Base-by-base conservation (phyloP, 257 asterid species). In the Scutellaria barbata region DNA sequence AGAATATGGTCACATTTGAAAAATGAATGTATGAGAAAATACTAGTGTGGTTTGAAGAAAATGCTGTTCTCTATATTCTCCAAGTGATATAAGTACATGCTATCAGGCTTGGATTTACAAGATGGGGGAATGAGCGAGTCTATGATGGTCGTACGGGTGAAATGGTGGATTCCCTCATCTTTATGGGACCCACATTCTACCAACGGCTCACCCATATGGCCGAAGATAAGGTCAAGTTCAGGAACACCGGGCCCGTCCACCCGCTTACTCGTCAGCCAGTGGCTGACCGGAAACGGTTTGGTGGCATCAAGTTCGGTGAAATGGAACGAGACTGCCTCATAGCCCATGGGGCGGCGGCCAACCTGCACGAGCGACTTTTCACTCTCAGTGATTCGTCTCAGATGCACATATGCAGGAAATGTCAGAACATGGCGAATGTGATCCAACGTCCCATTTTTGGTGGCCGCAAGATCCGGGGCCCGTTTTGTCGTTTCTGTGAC, bases 181-280 rank as follows among this genome's bases (percentile, higher is more conserved):
- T 95, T 74, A 92, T 95, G 87, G 96, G 98, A 16, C 99, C 98
- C 2, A 92, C 98, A 6, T 89, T 81, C 83, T 95, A 92, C 83
- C 97, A 95, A 79, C 96, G 99, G 41, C 95, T 95, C 35, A 81
- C 81, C 0, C 99, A 95, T 52, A 95, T 92, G 98, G 95, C 99
- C 0, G 99, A 95, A 66, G 98, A 95, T 88, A 95, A 93, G 73
- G 96, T 94, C 9, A 94, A 94, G 53, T 92, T 80, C 73, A 77
- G 98, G 41, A 94, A 92, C 57, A 92, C 96, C 0, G 99, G 99
- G 8, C 96, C 96, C 0, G 99, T 94, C 52, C 98, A 95, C 77
- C 99, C 99, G 0, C 93, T 92, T 0, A 95, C 99, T 8, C 96
- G 97, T 3, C 99, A 95, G 84, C 99, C 98, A 3, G 98, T 95